Conservation (phyloP, 2,329 filamentous ascomycete genomes). For the Cladosporium sp. region DNA sequence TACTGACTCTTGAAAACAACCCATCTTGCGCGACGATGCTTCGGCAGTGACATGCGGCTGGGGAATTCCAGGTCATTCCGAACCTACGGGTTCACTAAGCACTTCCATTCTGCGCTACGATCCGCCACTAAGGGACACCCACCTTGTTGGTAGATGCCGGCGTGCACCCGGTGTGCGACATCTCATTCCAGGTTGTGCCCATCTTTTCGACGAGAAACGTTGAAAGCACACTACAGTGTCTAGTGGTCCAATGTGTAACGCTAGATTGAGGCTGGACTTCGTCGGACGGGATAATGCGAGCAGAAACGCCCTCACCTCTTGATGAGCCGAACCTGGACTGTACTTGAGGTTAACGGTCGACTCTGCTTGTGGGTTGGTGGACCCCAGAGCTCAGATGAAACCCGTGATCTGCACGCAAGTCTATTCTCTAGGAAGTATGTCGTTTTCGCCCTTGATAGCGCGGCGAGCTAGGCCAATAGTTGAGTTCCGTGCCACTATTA, state of each 20-base stretch:
- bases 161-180: background rate
- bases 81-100: background rate
- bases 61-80: background rate
- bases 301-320: background rate
- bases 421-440: background rate
- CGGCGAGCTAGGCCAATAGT: background rate
- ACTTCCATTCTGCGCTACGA: background rate
- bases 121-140: background rate
- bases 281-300: background rate
- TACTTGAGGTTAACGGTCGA: background rate
- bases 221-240: background rate
- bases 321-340: background rate
- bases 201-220: background rate
- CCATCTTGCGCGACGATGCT: background rate
- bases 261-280: background rate
- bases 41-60: background rate
- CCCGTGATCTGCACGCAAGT: background rate
- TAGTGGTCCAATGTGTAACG: background rate
- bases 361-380: background rate
- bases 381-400: background rate
- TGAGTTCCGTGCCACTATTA: background rate
- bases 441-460: background rate
- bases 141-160: background rate
- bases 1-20: background rate
- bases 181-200: background rate